Evolutionary conservation across 306 rosid species (phyloP), one percentile per base, ranked within the genome.

Genomic region (Dryas alaskensis): DNA sequence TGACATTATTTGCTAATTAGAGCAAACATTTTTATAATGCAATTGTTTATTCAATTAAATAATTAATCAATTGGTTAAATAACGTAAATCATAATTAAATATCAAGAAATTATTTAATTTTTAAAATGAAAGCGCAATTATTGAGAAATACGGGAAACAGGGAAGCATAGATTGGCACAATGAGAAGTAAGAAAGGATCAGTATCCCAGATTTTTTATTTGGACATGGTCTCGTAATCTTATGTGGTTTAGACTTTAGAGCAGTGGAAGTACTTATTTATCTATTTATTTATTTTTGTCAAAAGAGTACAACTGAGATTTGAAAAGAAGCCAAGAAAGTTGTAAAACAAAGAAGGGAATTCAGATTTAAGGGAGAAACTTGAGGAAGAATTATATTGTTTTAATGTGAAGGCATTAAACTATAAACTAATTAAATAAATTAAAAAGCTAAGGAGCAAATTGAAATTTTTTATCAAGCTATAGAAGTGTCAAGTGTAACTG

Each of bases 81-180:
- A 54, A 69, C 62, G 52, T 46, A 52, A 43, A 57, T 16, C n/a
- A 25, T 5, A 49, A 57, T 65, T 45, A 25, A 53, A 19, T 5
- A 46, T 49, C 55, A 45, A 75, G 47, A 27, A 54, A 31, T 57
- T 40, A 16, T 7, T 19, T 51, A 8, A 62, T 54, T 70, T 31
- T 31, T 45, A 60, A 59, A 27, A 62, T 61, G 52, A 55, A 51
- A 58, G 79, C 74, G 22, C 72, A 62, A 70, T 70, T 62, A 69
- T 77, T 69, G 54, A 67, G 73, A 39, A 60, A 42, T 16, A 46
- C 31, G 64, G 77, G 70, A 54, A 79, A 73, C 67, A 73, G 59
- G 57, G 78, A 44, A 73, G 75, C 50, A 39, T 54, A 65, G 70
- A 70, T 71, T 78, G 72, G 74, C 57, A 60, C 77, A 16, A 63